Conservation (phyloP, 495 filamentous ascomycete species). For the Talaromyces thailandensis region DNA sequence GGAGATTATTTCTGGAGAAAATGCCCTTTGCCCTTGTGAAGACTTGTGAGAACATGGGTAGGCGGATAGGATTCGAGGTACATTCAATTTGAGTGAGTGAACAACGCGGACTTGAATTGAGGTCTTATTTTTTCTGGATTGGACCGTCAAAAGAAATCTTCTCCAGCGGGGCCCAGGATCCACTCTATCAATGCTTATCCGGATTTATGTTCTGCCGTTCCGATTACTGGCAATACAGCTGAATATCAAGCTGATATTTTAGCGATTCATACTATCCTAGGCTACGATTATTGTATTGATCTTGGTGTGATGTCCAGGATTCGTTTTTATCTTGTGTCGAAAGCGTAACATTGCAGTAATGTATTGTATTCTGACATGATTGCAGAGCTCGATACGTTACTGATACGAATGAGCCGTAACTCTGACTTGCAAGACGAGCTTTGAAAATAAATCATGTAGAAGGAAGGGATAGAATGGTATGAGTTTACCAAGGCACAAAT, state of each 20-base stretch:
- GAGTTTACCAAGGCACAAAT: too few relatives aligned
- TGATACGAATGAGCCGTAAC: background rate
- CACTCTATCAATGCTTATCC: slow-evolving; percentile 5
- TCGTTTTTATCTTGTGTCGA: background rate
- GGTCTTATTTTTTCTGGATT: background rate
- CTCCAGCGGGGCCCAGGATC: background rate
- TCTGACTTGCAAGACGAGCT: too few relatives aligned
- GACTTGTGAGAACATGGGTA: slow-evolving; percentile 37
- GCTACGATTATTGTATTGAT: background rate
- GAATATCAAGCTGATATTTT: background rate
- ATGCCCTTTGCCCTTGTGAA: slow-evolving; percentile 37
- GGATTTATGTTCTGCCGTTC: slow-evolving; percentile 2
- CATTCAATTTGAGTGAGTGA: background rate
- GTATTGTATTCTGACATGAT: background rate
- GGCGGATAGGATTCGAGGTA: background rate
- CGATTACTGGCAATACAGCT: background rate
- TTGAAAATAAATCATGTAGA: too few relatives aligned
- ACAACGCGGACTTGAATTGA: background rate
- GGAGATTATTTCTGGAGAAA: slow-evolving; percentile 21
- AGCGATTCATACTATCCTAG: background rate
- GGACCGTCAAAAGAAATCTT: background rate
- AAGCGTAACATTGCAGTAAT: background rate
- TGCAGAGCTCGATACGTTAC: background rate
- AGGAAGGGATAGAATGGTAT: too few relatives aligned
- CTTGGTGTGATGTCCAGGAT: background rate